Percentiles rank a stretch among this genome's conserved stretches.
These are phyloP conservation scores for Phascolomyces articulosus DNA, from an alignment of 371 early-diverging fungal species.

Conservation along the genomic window DNA sequence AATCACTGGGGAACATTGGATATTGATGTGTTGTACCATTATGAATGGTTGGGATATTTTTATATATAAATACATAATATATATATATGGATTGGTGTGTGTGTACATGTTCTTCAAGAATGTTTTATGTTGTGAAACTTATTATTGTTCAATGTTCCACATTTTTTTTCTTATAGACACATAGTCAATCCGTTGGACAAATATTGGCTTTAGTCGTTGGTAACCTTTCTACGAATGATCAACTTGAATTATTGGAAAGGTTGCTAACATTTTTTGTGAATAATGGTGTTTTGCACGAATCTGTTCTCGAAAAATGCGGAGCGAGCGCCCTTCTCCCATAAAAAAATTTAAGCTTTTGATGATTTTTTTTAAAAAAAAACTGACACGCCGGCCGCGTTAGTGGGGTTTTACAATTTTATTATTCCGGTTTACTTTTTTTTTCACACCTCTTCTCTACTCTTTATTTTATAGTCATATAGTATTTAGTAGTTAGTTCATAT, in stretches of 20 bases:
- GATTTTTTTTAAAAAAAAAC: background rate
- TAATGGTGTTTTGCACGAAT: conserved; percentile 55
- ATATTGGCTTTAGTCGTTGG: conserved; percentile 55
- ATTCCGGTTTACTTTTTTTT: background rate
- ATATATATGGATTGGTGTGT: too few species aligned
- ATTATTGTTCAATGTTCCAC: conserved; percentile 4
- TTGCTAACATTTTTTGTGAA: conserved; percentile 62
- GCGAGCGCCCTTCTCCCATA: conserved; percentile 23
- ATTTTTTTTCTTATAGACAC: conserved; percentile 20
- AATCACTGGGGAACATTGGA: too few species aligned
- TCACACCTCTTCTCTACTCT: background rate
- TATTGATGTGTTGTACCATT: background rate
- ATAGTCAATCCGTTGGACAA: conserved; percentile 56
- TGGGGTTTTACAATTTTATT: background rate
- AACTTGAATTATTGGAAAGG: conserved; percentile 60
- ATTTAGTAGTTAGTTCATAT: too few species aligned
- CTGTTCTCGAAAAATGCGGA: conserved; percentile 41
- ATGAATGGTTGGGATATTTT: too few species aligned
- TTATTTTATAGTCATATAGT: too few species aligned
- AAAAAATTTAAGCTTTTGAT: conserved; percentile 7
- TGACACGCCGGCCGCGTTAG: conserved; percentile 11
- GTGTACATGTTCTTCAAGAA: too few species aligned
- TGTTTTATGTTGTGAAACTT: conserved; percentile 1
- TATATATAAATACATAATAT: too few species aligned
- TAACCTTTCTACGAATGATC: conserved; percentile 51